Evolutionary conservation across 2,329 filamentous ascomycete species (phyloP).

Genomic region (Paraconiothyrium brasiliense): DNA sequence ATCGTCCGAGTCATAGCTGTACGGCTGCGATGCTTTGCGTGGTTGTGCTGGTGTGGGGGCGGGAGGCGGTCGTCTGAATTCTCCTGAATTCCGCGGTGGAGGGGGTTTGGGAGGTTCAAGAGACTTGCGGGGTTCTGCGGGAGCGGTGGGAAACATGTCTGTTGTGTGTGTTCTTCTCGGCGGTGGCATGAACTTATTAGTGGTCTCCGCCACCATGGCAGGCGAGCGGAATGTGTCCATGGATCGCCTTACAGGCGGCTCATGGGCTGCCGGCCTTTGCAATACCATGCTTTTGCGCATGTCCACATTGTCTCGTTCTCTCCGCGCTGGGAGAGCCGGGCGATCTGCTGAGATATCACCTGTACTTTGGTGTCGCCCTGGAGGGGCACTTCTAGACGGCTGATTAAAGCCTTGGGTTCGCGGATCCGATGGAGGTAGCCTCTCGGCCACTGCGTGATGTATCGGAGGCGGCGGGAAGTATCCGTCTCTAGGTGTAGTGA

Average conservation of each 20-base stretch:
- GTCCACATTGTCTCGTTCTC: constrained; percentile 46
- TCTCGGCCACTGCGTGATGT: constrained; percentile 43
- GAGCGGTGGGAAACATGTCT: constrained; percentile 12
- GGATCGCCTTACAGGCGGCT: constrained; percentile 47
- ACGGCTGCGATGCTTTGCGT: constrained; percentile 26
- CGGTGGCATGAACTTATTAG: constrained; percentile 42
- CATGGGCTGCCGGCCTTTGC: constrained; percentile 40
- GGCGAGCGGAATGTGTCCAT: constrained; percentile 46
- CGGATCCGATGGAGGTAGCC: constrained; percentile 30
- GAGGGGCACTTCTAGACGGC: constrained; percentile 27
- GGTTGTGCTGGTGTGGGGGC: constrained; percentile 20
- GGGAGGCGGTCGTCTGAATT: constrained; percentile 40
- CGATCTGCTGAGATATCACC: constrained; percentile 54
- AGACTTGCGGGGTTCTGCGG: constrained; percentile 27
- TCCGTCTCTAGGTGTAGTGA: constrained; percentile 35
- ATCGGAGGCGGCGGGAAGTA: constrained; percentile 46
- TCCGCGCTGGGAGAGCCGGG: constrained; percentile 59
- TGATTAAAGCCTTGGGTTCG: constrained; percentile 27
- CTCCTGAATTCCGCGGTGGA: constrained; percentile 46
- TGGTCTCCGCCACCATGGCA: constrained; percentile 34
- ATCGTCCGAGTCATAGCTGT: constrained; percentile 61
- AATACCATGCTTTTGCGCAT: constrained; percentile 47
- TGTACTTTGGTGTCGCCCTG: constrained; percentile 21
- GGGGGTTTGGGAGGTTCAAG: constrained; percentile 46
- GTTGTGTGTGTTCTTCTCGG: constrained; percentile 45